These are phyloP conservation scores for Aspergillus clavatus DNA, from an alignment of 2,329 filamentous ascomycete species.

Conservation along the genomic window DNA sequence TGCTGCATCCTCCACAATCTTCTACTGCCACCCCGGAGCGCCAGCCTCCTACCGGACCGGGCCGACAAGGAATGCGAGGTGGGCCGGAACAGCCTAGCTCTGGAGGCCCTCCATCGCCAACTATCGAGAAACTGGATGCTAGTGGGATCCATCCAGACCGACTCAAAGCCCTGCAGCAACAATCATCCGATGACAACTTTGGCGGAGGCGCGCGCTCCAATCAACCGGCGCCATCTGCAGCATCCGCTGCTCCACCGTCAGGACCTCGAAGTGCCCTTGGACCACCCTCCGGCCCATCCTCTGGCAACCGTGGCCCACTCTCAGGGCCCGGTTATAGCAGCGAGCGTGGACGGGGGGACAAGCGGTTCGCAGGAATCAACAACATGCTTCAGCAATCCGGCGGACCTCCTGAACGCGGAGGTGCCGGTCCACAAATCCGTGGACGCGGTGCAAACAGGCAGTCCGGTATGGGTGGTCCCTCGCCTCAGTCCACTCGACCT, in stretches of 20 bases:
- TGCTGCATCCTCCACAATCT: constrained; percentile 14
- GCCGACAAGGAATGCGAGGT: constrained; percentile 34
- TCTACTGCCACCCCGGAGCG: constrained; percentile 31
- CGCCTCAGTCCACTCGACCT: constrained; percentile 29
- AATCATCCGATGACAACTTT: constrained; percentile 20
- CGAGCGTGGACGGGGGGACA: constrained; percentile 41
- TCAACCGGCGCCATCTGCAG: constrained; percentile 21
- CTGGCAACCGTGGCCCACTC: constrained; percentile 33
- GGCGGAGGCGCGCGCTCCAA: constrained; percentile 18
- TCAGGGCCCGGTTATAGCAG: constrained; percentile 33
- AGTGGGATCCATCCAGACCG: constrained; percentile 53
- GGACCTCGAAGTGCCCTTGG: constrained; percentile 37
- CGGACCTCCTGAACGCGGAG: constrained; percentile 28
- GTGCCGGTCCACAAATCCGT: constrained; percentile 34
- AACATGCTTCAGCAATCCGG: constrained; percentile 45
- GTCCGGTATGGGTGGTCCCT: constrained; percentile 26
- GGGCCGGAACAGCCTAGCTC: constrained; percentile 29
- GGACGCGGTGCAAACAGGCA: constrained; percentile 39
- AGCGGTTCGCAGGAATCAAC: constrained; percentile 45
- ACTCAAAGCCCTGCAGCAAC: constrained; percentile 41
- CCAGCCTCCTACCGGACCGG: constrained; percentile 42
- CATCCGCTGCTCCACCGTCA: constrained; percentile 33
- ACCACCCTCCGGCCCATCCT: constrained; percentile 33
- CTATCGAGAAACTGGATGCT: constrained; percentile 32
- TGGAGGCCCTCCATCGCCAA: constrained; percentile 29